A percentile compares a stretch with the other conserved stretches of the same genome.
phyloP scores from a whole-genome alignment of 2,329 filamentous ascomycete genomes.

The Colletotrichum siamense region DNA sequence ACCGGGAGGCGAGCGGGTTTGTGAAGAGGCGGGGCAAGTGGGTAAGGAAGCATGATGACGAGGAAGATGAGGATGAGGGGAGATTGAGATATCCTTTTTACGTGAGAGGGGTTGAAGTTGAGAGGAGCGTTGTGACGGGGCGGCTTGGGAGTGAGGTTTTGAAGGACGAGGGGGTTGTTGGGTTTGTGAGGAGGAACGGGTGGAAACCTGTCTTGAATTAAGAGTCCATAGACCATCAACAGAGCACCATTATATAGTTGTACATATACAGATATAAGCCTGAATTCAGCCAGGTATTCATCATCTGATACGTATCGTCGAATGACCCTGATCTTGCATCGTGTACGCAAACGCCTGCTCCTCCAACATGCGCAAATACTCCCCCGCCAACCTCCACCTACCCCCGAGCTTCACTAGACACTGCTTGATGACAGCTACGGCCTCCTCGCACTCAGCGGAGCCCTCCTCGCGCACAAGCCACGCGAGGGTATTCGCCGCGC shows the following conservation, averaged over 20 bases:
- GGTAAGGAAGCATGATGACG: not conserved
- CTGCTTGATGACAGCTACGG: conserved; percentile 33
- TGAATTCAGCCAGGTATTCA: not conserved
- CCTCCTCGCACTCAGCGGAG: conserved; percentile 28
- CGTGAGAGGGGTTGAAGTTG: conserved; percentile 63
- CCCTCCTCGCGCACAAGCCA: conserved; percentile 43
- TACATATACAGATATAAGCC: not conserved
- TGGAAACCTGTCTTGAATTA: conserved; percentile 57
- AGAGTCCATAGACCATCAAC: not conserved
- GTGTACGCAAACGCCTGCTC: conserved; percentile 36
- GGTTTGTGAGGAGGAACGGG: conserved; percentile 62
- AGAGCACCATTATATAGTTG: not conserved
- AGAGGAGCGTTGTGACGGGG: conserved; percentile 72
- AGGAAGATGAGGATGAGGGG: not conserved
- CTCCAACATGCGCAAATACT: conserved; percentile 40
- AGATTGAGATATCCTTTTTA: conserved; percentile 62
- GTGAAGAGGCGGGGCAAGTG: conserved; percentile 24
- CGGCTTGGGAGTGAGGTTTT: conserved; percentile 64
- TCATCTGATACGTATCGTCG: not conserved
- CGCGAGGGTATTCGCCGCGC: conserved; percentile 38
- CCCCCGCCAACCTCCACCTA: conserved; percentile 40
- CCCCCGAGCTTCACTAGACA: conserved; percentile 31
- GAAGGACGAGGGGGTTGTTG: conserved; percentile 62
- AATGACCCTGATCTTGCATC: conserved; percentile 13
- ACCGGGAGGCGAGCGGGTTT: conserved; percentile 65